Evolutionary conservation across 352 stramenopile species (phyloP).

Genomic region (Phytopythium sindhum): DNA sequence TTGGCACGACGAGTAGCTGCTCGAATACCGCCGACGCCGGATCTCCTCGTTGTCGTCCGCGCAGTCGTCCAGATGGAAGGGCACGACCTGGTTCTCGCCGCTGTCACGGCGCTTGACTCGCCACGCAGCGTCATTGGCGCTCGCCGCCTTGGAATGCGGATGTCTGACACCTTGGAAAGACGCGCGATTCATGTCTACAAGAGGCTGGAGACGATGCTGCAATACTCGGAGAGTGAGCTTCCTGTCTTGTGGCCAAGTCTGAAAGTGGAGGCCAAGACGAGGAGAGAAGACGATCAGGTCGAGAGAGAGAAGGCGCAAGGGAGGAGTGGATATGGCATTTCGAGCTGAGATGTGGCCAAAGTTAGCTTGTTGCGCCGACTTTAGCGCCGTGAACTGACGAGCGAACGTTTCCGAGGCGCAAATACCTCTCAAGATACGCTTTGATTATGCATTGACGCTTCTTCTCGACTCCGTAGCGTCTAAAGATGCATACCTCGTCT

Average conservation of each 20-base stretch:
- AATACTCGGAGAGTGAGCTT: neutral
- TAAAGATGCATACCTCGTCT: neutral
- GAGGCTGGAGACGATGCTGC: neutral
- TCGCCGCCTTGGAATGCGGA: neutral
- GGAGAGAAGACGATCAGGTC: neutral
- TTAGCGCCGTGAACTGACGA: neutral
- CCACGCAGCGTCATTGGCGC: neutral
- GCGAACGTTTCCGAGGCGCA: neutral
- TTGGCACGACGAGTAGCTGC: slow-evolving; percentile 15
- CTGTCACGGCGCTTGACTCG: slow-evolving; percentile 7
- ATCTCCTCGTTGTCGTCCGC: slow-evolving; percentile 41
- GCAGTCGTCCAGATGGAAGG: slow-evolving; percentile 48
- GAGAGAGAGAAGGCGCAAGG: neutral
- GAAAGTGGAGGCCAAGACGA: neutral
- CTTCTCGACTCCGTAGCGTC: neutral
- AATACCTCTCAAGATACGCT: neutral
- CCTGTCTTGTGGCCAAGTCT: neutral
- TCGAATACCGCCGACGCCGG: slow-evolving; percentile 31
- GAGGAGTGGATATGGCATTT: neutral
- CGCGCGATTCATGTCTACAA: neutral
- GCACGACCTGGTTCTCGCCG: slow-evolving; percentile 60
- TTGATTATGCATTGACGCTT: neutral
- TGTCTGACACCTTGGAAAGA: neutral
- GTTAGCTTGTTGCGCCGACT: neutral
- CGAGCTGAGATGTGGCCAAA: neutral